Conservation (phyloP, 306 rosid genomes). For the Rosa lucieae region DNA sequence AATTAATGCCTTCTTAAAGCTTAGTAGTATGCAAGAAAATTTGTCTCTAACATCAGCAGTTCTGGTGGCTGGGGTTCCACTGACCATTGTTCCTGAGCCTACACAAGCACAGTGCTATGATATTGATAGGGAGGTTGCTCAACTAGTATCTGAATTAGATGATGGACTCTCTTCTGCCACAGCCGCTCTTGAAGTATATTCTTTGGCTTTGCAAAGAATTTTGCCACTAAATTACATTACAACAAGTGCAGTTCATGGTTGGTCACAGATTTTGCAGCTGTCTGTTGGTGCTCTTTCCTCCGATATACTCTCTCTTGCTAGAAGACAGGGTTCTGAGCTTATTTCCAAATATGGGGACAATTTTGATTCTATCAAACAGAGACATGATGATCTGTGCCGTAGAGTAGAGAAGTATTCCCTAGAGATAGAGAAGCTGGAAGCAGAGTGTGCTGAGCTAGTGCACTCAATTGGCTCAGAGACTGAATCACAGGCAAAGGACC, state of each 20-base stretch:
- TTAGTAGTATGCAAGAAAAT: conserved; percentile 56
- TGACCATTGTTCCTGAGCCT: conserved; percentile 98
- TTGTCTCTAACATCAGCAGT: conserved; percentile 91
- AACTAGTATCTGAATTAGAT: conserved; percentile 64
- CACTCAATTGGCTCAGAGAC: conserved; percentile 68
- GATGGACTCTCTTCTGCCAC: conserved; percentile 71
- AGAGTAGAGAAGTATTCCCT: conserved; percentile 62
- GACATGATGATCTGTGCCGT: conserved; percentile 64
- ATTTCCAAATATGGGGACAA: conserved; percentile 54
- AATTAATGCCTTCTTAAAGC: conserved; percentile 46
- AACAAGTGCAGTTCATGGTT: conserved; percentile 85
- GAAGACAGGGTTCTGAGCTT: conserved; percentile 90
- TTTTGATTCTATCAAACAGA: conserved; percentile 51
- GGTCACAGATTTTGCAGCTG: conserved; percentile 87
- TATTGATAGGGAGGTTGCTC: conserved; percentile 89
- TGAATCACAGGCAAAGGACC: conserved; percentile 76
- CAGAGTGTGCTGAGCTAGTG: conserved; percentile 64
- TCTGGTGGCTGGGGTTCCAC: conserved; percentile 79
- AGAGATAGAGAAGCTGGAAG: conserved; percentile 73
- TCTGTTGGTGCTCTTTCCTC: conserved; percentile 66
- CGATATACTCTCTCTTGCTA: conserved; percentile 74
- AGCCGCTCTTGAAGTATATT: conserved; percentile 67
- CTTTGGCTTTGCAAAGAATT: conserved; percentile 85
- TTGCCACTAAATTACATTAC: conserved; percentile 80
- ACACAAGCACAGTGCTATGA: conserved; percentile 92